Evolutionary conservation across 345 rosid species (phyloP).

Genomic region (Gossypium anomalum): DNA sequence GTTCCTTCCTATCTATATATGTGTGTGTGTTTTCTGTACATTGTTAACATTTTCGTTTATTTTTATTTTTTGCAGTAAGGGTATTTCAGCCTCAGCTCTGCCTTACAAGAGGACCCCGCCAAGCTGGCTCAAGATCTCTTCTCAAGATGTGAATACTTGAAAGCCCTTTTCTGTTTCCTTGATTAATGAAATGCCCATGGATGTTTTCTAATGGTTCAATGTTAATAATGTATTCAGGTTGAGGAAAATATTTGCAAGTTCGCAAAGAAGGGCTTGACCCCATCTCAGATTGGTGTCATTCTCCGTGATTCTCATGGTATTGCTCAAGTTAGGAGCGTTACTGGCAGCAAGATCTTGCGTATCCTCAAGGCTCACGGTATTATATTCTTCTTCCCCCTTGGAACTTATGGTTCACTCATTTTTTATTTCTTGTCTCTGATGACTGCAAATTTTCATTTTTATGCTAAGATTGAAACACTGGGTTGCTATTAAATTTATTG

Average conservation of each 20-base stretch:
- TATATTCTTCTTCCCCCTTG: neutral
- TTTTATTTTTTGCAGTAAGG: neutral
- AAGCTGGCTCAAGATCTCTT: constrained; percentile 18
- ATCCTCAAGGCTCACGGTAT: constrained; percentile 54
- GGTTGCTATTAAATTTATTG: neutral
- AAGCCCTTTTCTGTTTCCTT: neutral
- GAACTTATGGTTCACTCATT: neutral
- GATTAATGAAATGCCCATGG: neutral
- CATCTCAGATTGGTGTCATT: constrained; percentile 59
- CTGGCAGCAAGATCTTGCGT: constrained; percentile 51
- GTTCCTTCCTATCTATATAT: neutral
- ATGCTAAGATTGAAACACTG: neutral
- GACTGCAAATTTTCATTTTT: neutral
- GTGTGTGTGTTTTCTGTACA: neutral
- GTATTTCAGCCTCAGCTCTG: neutral
- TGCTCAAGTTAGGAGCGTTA: constrained; percentile 24
- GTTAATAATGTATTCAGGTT: constrained; percentile 21
- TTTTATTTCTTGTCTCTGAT: neutral
- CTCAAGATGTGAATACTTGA: constrained; percentile 42
- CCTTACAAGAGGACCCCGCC: neutral
- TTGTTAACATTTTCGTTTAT: neutral
- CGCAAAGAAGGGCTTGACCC: constrained; percentile 57
- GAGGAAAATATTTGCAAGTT: constrained; percentile 56
- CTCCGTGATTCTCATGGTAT: constrained; percentile 63
- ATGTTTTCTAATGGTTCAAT: neutral